Base-by-base conservation (phyloP, 2,329 filamentous ascomycete genomes). In the Verticillium tricorpus region DNA sequence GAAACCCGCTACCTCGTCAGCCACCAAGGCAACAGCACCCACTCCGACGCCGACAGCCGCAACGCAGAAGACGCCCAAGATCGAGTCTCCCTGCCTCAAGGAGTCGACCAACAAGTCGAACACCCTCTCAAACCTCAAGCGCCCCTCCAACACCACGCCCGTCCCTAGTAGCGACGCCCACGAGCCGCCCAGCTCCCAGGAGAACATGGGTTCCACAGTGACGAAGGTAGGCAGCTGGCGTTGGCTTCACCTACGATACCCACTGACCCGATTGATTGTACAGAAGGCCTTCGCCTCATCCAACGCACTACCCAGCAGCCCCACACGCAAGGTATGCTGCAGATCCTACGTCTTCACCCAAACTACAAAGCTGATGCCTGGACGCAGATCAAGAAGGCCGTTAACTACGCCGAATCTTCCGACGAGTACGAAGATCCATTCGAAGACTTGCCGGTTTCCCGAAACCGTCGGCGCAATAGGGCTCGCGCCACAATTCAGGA, bases 331-430 rank as follows among this genome's bases (percentile, higher is more conserved):
- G 83, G 92, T 92, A 80, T 65, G 76, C 64, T 17, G 55, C 4
- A 14, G n/a, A 19, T 22, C 35, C 8, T 12, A n/a, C 11, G 14
- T 32, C 28, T 56, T n/a, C 28, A 17, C 5, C 25, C 9, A 5
- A 28, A 28, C 28, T 5, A 28, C 19, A 12, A 22, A 8, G 19
- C 45, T 50, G 9, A 50, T 22, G 12, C 37, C 22, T 25, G 19
- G 9, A n/a, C 9, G n/a, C 59, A 86, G 84, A 74, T 72, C 3
- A 85, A 80, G 68, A 86, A 84, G 70, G 73, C 74, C 0, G 83
- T 95, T 67, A 95, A 84, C 72, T 98, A 98, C 73, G 89, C 90
- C 66, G 93, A 97, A 70, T 93, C 91, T 1, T 92, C 91, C 55
- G 90, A 91, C 56, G 89, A 92, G 59, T 89, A 92, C 14, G 89